A percentile compares a stretch with the other conserved stretches of the same genome.
Conservation (phyloP, 345 rosid species). For the Eucalyptus caleyi region DNA sequence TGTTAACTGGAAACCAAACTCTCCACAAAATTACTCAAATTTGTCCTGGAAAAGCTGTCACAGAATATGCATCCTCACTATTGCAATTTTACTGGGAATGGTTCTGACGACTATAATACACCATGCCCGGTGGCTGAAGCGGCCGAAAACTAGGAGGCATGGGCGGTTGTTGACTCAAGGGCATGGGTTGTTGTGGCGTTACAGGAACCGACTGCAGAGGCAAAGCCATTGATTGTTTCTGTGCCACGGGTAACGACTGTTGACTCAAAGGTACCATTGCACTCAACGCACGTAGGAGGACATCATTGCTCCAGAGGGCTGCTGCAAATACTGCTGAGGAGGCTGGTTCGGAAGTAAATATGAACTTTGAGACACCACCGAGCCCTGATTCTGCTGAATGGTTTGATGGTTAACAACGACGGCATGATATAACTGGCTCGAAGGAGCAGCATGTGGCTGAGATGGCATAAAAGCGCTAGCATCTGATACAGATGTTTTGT, state of each 20-base stretch:
- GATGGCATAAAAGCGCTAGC: slow-evolving; percentile 20
- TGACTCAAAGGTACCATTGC: slow-evolving; percentile 32
- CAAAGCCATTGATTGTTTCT: background rate
- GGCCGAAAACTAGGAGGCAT: slow-evolving; percentile 50
- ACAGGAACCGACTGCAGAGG: slow-evolving; percentile 7
- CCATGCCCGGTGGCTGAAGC: slow-evolving; percentile 60
- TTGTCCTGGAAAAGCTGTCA: background rate
- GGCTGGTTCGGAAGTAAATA: slow-evolving; percentile 50
- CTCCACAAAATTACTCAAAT: no score
- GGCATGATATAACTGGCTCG: slow-evolving; percentile 29
- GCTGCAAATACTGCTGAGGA: slow-evolving; percentile 47
- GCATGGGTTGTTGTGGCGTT: background rate
- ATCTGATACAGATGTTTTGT: slow-evolving; percentile 31
- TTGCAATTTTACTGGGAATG: slow-evolving; percentile 25
- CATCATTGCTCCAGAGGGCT: slow-evolving; percentile 37
- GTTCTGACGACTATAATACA: slow-evolving; percentile 49
- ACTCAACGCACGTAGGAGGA: slow-evolving; percentile 41
- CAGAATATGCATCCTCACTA: background rate
- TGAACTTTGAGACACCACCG: slow-evolving; percentile 31
- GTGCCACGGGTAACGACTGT: slow-evolving; percentile 20
- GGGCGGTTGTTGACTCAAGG: slow-evolving; percentile 25
- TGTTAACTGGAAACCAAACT: background rate
- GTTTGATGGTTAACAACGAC: slow-evolving; percentile 17
- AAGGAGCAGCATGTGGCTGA: slow-evolving; percentile 4
- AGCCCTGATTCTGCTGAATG: slow-evolving; percentile 17